These are phyloP conservation scores for Apiotrichum gamsii DNA, from an alignment of 1,284 basidiomycete genomes.

Conservation along the genomic window DNA sequence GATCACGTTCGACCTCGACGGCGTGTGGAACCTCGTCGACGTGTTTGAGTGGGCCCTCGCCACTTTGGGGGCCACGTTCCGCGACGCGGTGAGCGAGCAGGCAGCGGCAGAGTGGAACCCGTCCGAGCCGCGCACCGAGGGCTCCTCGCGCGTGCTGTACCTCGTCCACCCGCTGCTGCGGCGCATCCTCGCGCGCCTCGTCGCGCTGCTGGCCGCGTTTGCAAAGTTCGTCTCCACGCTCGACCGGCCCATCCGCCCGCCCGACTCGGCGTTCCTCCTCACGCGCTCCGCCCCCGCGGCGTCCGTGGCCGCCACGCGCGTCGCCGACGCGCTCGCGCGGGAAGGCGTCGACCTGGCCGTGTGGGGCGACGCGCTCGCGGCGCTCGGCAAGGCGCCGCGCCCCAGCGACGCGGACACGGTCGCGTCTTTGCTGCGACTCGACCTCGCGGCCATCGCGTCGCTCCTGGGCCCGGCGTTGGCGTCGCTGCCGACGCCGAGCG, in stretches of 20 bases:
- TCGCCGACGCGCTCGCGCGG: slow-evolving; percentile 19
- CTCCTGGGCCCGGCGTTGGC: slow-evolving; percentile 10
- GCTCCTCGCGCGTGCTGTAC: slow-evolving; percentile 21
- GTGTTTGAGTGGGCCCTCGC: slow-evolving; percentile 33
- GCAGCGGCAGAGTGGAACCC: slow-evolving; percentile 25
- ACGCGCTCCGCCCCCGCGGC: slow-evolving; percentile 26
- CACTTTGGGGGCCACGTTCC: slow-evolving; percentile 22
- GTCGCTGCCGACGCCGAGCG: slow-evolving; percentile 22
- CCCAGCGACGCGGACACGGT: slow-evolving; percentile 12
- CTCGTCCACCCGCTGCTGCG: slow-evolving; percentile 28
- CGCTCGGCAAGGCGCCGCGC: slow-evolving; percentile 5
- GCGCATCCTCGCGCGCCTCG: slow-evolving; percentile 17
- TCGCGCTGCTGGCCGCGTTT: slow-evolving; percentile 27
- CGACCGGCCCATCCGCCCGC: slow-evolving; percentile 31
- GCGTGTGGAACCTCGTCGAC: slow-evolving; percentile 32
- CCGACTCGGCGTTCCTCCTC: slow-evolving; percentile 16
- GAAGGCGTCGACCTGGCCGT: slow-evolving; percentile 28
- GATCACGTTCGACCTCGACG: slow-evolving; percentile 32
- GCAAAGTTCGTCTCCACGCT: slow-evolving; percentile 21
- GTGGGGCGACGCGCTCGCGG: slow-evolving; percentile 32
- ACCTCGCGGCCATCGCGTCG: slow-evolving; percentile 10
- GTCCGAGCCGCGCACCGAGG: slow-evolving; percentile 10
- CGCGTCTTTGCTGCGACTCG: slow-evolving; percentile 16
- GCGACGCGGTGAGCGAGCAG: slow-evolving; percentile 23
- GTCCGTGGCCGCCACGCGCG: slow-evolving; percentile 25